phyloP scores from a whole-genome alignment of 2,329 filamentous ascomycete species.

The Tolypocladium guangdongense region DNA sequence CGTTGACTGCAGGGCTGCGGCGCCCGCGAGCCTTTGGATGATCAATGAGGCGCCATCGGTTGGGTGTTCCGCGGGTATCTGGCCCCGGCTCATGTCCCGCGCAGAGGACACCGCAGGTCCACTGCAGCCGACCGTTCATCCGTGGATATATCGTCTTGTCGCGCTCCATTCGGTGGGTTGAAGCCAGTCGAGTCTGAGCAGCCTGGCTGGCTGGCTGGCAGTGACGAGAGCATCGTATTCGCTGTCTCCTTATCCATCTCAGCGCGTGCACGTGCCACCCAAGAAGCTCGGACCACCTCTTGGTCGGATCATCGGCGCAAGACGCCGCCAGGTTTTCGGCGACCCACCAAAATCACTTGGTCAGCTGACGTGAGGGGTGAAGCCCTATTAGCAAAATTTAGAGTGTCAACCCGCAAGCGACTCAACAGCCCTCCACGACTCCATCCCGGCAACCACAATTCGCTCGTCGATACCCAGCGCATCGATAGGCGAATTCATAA shows the following conservation, averaged over 20 bases:
- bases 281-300: not conserved
- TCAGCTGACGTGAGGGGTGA: constrained; percentile 18
- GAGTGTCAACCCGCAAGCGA: constrained; percentile 16
- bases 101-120: not conserved
- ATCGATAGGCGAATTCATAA: constrained; percentile 33
- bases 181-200: not conserved
- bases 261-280: not conserved
- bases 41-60: not conserved
- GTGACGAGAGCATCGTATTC: not conserved
- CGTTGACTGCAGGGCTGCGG: not conserved
- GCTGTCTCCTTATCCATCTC: not conserved
- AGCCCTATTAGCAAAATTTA: constrained; percentile 29
- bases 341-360: not conserved
- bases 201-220: not conserved
- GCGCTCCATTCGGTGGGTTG: not conserved
- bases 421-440: constrained; percentile 20
- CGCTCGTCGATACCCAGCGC: constrained; percentile 29
- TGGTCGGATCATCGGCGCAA: not conserved
- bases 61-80: not conserved
- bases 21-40: not conserved
- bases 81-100: not conserved
- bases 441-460: constrained; percentile 27
- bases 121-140: not conserved
- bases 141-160: not conserved
- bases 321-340: not conserved